Conservation (phyloP, 352 stramenopile genomes). For the Thraustochytrium striatum region DNA sequence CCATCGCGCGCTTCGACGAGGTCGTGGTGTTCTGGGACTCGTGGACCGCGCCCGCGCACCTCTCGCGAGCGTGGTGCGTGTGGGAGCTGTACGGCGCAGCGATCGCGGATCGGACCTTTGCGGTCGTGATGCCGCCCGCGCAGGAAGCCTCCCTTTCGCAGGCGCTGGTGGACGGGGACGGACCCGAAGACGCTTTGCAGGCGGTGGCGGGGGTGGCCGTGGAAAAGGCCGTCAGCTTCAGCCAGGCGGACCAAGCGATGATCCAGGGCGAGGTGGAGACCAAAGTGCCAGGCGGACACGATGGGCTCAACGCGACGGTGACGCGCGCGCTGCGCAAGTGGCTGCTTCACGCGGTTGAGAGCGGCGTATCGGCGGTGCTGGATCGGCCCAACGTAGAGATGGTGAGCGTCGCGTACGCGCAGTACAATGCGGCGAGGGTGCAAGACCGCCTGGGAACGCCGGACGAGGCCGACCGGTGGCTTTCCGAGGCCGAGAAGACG, state of each 20-base stretch:
- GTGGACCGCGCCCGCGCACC: neutral
- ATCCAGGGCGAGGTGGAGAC: neutral
- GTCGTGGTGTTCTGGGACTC: conserved; percentile 13
- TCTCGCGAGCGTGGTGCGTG: neutral
- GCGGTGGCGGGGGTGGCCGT: neutral
- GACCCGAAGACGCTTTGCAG: neutral
- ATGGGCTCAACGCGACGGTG: neutral
- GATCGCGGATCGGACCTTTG: neutral
- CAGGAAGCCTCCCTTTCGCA: neutral
- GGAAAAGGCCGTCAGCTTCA: neutral
- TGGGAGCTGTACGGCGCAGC: conserved; percentile 6
- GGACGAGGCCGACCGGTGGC: too few relatives aligned
- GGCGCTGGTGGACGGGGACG: neutral
- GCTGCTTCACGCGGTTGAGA: too few relatives aligned
- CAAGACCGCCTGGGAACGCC: too few relatives aligned
- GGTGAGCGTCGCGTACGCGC: too few relatives aligned
- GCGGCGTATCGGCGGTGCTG: too few relatives aligned
- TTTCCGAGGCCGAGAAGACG: too few relatives aligned
- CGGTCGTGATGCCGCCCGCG: neutral
- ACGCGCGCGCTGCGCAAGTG: too few relatives aligned
- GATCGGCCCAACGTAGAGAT: too few relatives aligned
- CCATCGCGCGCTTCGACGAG: neutral
- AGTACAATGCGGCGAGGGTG: too few relatives aligned
- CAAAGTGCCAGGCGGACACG: neutral
- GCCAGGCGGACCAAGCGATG: neutral